Percentiles rank a stretch among this genome's conserved stretches.
phyloP scores from a whole-genome alignment of 495 filamentous ascomycete genomes.

The Talaromyces trachyspermus region DNA sequence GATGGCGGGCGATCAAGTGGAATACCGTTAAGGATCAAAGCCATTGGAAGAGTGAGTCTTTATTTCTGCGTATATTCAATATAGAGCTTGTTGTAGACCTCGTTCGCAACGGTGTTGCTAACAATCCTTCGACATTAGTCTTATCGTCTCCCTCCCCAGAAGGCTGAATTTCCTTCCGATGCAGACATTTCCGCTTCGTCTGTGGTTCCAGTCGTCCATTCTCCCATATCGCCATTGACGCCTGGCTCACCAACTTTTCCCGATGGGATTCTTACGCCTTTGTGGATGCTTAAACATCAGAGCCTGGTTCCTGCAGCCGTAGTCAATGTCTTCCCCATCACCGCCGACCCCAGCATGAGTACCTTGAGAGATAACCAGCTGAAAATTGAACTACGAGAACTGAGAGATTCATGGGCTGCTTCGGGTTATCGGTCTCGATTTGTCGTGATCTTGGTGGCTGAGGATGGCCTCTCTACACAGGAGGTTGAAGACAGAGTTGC shows the following conservation, averaged over 20 bases:
- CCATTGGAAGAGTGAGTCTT: conserved; percentile 70
- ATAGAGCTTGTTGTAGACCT: background rate
- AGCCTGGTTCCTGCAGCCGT: conserved; percentile 70
- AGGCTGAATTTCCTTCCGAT: conserved; percentile 52
- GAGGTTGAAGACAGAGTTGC: conserved; percentile 70
- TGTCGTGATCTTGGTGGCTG: conserved; percentile 69
- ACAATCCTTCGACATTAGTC: conserved; percentile 31
- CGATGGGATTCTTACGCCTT: conserved; percentile 72
- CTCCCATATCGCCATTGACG: conserved; percentile 79
- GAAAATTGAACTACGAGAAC: conserved; percentile 75
- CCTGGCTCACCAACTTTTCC: conserved; percentile 74
- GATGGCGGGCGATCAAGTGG: conserved; percentile 22
- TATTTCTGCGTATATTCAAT: background rate
- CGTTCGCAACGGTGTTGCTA: conserved; percentile 8
- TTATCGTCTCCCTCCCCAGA: conserved; percentile 54
- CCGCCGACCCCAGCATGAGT: conserved; percentile 59
- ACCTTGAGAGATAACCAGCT: conserved; percentile 77
- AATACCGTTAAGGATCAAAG: conserved; percentile 54
- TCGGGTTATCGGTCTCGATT: conserved; percentile 68
- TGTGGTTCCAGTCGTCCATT: conserved; percentile 57
- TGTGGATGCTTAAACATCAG: conserved; percentile 85
- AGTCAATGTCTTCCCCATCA: conserved; percentile 65
- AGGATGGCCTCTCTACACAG: conserved; percentile 50
- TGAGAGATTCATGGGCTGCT: conserved; percentile 55
- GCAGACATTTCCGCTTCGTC: conserved; percentile 35